Conservation (phyloP, 352 stramenopile species). For the Phytophthora kernoviae region DNA sequence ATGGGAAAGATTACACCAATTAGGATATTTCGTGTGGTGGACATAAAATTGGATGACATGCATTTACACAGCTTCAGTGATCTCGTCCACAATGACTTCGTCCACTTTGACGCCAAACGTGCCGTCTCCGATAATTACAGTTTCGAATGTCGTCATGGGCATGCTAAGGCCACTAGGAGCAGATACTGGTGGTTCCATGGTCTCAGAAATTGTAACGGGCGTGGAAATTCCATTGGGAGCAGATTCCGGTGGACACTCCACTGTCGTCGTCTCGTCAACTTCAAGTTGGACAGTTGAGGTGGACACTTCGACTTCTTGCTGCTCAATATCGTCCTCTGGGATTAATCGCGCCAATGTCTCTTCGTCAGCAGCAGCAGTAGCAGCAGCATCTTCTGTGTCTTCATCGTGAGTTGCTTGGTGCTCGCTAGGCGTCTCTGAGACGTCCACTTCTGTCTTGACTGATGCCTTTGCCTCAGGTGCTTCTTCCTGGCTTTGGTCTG, state of each 20-base stretch:
- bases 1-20: conserved; percentile 2
- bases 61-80: conserved; percentile 58
- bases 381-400: conserved; percentile 5
- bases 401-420: conserved; percentile 5
- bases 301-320: conserved; percentile 17
- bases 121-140: conserved; percentile 36
- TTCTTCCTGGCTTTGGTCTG: conserved; percentile 1
- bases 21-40: conserved; percentile 10
- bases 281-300: neutral
- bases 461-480: neutral
- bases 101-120: conserved; percentile 56
- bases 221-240: neutral
- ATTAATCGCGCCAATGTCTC: conserved; percentile 29
- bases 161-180: conserved; percentile 1
- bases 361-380: neutral
- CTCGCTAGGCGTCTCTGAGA: conserved; percentile 3
- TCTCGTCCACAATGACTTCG: conserved; percentile 61
- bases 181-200: neutral
- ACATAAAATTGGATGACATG: conserved; percentile 7
- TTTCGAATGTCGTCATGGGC: conserved; percentile 39
- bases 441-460: conserved; percentile 3
- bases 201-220: neutral
- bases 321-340: conserved; percentile 17
- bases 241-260: neutral
- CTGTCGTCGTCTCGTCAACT: neutral